Percentiles rank a stretch among this genome's conserved stretches.
phyloP scores from a whole-genome alignment of 179 eudicot genomes.

The Actinidia arguta region DNA sequence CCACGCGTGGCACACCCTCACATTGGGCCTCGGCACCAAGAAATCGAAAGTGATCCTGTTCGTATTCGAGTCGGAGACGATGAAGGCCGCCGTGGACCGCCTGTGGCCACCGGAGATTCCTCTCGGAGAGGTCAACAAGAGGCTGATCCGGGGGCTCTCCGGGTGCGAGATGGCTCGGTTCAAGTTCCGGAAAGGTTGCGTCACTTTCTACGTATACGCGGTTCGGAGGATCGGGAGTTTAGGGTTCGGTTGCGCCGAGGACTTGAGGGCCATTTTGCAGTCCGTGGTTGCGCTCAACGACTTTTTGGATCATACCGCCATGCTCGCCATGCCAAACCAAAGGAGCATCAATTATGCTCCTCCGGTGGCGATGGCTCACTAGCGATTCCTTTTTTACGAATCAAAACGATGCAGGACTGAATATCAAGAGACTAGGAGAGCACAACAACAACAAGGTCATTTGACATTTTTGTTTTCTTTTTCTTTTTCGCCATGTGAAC shows the following conservation, averaged over 20 bases:
- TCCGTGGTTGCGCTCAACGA: conserved; percentile 72
- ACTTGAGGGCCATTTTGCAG: conserved; percentile 59
- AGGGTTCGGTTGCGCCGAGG: conserved; percentile 73
- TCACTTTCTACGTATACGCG: conserved; percentile 87
- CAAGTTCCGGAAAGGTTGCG: conserved; percentile 88
- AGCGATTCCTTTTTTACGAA: conserved; percentile 12
- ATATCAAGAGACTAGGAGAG: too few species aligned
- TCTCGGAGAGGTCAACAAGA: conserved; percentile 79
- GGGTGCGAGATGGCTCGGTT: conserved; percentile 88
- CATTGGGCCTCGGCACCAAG: conserved; percentile 90
- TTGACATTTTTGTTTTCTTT: not conserved
- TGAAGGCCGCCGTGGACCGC: conserved; percentile 49
- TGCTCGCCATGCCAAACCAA: conserved; percentile 94
- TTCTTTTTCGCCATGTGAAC: not conserved
- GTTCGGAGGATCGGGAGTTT: conserved; percentile 50
- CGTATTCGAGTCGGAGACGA: conserved; percentile 67
- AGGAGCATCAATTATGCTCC: conserved; percentile 49
- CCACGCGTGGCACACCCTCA: conserved; percentile 95
- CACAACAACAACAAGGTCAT: not conserved
- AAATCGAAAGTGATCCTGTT: conserved; percentile 81
- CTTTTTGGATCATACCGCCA: conserved; percentile 93
- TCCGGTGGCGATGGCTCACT: conserved; percentile 59
- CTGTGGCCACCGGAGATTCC: conserved; percentile 82
- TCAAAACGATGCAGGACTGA: too few species aligned
- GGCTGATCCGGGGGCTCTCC: conserved; percentile 51